Percentiles rank a stretch among this genome's conserved stretches.
These are phyloP conservation scores for Phytophthora idaei DNA, from an alignment of 352 stramenopile genomes.

Conservation along the genomic window DNA sequence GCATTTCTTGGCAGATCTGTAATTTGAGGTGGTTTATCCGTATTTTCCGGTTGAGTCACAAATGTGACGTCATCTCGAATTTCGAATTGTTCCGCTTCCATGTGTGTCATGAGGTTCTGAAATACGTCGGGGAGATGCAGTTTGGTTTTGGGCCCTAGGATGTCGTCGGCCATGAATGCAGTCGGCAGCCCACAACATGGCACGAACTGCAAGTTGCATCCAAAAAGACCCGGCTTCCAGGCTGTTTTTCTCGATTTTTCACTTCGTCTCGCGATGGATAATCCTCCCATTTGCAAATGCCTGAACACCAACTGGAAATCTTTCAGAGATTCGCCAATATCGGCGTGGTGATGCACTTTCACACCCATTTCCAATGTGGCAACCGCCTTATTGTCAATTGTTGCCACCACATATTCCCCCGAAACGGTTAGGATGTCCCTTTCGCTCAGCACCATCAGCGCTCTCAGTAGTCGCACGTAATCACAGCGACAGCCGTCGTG, in stretches of 20 bases:
- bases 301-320: constrained; percentile 57
- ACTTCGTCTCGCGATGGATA: constrained; percentile 12
- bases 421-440: constrained; percentile 34
- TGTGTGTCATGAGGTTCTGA: constrained; percentile 49
- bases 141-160: constrained; percentile 11
- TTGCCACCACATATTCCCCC: constrained; percentile 11
- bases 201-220: constrained; percentile 43
- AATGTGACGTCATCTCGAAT: constrained; percentile 62
- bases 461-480: constrained; percentile 47
- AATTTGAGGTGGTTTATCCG: constrained; percentile 32
- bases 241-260: constrained; percentile 6
- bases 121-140: constrained; percentile 59
- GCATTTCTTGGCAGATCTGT: constrained; percentile 55
- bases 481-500: constrained; percentile 44
- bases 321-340: constrained; percentile 30
- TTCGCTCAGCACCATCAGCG: constrained; percentile 50
- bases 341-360: constrained; percentile 33
- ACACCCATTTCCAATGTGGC: constrained; percentile 56
- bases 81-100: constrained; percentile 49
- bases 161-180: constrained; percentile 29
- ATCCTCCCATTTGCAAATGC: constrained; percentile 49
- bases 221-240: constrained; percentile 19
- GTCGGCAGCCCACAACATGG: constrained; percentile 61
- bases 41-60: constrained; percentile 5
- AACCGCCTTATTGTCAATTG: constrained; percentile 8